Conservation (phyloP, 495 filamentous ascomycete genomes). For the Venustampulla echinocandica region DNA sequence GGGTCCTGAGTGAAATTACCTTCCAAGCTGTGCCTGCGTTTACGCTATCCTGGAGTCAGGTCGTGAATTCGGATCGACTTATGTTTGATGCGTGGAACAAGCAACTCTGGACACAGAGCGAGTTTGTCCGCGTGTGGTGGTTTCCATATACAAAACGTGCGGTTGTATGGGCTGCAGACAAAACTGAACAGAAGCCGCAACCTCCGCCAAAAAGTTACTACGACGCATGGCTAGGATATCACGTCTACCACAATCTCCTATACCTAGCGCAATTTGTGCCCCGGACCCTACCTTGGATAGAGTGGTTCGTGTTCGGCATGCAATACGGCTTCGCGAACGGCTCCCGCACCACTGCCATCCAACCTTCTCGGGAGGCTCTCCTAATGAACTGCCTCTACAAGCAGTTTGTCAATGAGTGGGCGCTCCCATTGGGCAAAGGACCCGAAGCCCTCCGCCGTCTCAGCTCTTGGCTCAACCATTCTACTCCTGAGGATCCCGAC, state of each 20-base stretch:
- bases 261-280: conserved; percentile 72
- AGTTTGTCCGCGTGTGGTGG: conserved; percentile 97
- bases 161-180: conserved; percentile 79
- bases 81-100: conserved; percentile 66
- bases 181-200: conserved; percentile 45
- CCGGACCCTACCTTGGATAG: conserved; percentile 70
- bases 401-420: conserved; percentile 98
- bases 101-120: conserved; percentile 70
- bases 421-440: conserved; percentile 77
- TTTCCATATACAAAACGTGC: conserved; percentile 80
- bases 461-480: conserved; percentile 72
- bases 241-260: conserved; percentile 82
- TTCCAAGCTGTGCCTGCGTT: conserved; percentile 69
- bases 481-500: conserved; percentile 37
- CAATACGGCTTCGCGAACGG: conserved; percentile 82
- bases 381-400: conserved; percentile 95
- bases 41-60: conserved; percentile 78
- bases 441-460: conserved; percentile 82
- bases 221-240: conserved; percentile 69
- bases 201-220: conserved; percentile 53
- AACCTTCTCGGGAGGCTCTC: conserved; percentile 68
- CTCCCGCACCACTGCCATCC: conserved; percentile 56
- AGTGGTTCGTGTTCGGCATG: conserved; percentile 92
- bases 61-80: conserved; percentile 54
- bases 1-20: conserved; percentile 82